These are phyloP conservation scores for Cryptosporidium felis DNA, from an alignment of 169 alveolate species.

Conservation along the genomic window DNA sequence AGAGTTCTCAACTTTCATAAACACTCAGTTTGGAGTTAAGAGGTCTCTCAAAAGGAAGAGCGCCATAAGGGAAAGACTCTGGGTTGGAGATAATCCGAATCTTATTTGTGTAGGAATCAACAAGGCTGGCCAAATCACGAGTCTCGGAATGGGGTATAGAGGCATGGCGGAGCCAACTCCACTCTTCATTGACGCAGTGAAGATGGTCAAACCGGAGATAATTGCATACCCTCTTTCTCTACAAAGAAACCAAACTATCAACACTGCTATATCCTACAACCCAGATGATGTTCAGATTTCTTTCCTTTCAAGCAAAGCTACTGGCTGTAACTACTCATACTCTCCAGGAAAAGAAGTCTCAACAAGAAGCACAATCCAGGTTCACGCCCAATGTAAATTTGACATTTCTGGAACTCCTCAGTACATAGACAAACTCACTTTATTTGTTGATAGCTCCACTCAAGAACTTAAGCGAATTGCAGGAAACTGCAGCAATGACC, in stretches of 20 bases:
- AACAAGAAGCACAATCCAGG: constrained; percentile 13
- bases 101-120: constrained; percentile 46
- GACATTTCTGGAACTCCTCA: constrained; percentile 10
- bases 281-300: constrained; percentile 50
- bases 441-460: constrained; percentile 25
- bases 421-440: constrained; percentile 18
- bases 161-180: constrained; percentile 56
- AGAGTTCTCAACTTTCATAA: constrained; percentile 47
- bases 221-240: constrained; percentile 52
- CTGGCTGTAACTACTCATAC: constrained; percentile 48
- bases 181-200: constrained; percentile 50
- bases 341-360: constrained; percentile 32
- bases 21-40: constrained; percentile 33
- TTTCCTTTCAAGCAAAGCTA: constrained; percentile 34
- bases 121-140: constrained; percentile 43
- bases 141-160: constrained; percentile 57
- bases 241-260: constrained; percentile 47
- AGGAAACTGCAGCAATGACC: constrained; percentile 24
- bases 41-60: constrained; percentile 25
- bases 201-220: constrained; percentile 61
- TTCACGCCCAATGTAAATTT: constrained; percentile 63
- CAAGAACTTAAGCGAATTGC: constrained; percentile 35
- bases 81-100: constrained; percentile 52
- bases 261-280: constrained; percentile 60
- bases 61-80: constrained; percentile 48